Conservation (phyloP, 75 land plant genomes). For the Selaginella tamariscina region DNA sequence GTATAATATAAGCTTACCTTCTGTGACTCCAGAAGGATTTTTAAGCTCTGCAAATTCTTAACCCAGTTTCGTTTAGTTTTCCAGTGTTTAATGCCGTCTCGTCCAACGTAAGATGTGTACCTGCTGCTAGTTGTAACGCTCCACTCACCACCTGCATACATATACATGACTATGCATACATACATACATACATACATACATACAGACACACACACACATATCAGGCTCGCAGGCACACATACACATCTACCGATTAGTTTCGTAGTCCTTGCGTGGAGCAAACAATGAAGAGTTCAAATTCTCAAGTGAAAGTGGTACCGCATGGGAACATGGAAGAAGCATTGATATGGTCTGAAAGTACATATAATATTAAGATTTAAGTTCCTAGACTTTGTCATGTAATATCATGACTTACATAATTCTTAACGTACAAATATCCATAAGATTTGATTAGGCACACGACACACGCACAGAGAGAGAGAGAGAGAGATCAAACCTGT, state of each 20-base stretch:
- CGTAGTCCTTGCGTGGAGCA: too few relatives aligned
- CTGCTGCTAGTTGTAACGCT: constrained; percentile 61
- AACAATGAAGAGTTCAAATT: constrained; percentile 59
- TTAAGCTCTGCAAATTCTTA: constrained; percentile 50
- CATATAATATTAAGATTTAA: too few relatives aligned
- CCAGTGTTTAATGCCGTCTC: constrained; percentile 65
- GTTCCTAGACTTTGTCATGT: too few relatives aligned
- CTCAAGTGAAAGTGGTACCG: constrained; percentile 54
- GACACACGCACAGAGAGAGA: too few relatives aligned
- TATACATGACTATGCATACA: background rate
- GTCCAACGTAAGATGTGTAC: constrained; percentile 76
- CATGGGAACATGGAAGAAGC: constrained; percentile 68
- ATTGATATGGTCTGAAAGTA: too few relatives aligned
- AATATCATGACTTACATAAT: too few relatives aligned
- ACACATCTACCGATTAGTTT: constrained; percentile 45
- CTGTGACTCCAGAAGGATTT: constrained; percentile 61
- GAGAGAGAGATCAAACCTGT: constrained; percentile 30
- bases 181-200: too few relatives aligned
- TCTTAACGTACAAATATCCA: too few relatives aligned
- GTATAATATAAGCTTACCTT: constrained; percentile 35
- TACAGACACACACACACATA: too few relatives aligned
- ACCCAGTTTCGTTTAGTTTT: constrained; percentile 53
- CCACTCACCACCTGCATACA: constrained; percentile 40
- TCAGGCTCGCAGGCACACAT: too few relatives aligned
- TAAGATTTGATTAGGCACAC: too few relatives aligned